Conservation (phyloP, 176 grass and related monocot species). For the sorghum (Sorghum bicolor) region DNA sequence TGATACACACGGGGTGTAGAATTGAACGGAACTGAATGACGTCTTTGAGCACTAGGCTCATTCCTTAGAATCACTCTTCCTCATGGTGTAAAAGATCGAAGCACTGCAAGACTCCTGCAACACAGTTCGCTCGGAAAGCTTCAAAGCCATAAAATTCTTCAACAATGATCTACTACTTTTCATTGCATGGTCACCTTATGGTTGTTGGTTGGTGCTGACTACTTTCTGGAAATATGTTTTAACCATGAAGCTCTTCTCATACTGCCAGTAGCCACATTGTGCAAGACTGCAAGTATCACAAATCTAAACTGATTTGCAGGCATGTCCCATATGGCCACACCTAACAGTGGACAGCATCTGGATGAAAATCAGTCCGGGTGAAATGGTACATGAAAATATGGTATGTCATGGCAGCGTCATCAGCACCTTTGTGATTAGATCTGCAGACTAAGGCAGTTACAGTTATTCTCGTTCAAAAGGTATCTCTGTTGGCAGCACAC, state of each 20-base stretch:
- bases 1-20: background rate
- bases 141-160: background rate
- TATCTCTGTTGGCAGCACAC: background rate
- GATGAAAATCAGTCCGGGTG: background rate
- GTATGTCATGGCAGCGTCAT: background rate
- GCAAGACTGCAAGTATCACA: background rate
- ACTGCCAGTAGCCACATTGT: background rate
- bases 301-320: background rate
- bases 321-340: background rate
- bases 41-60: background rate
- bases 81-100: background rate
- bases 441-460: background rate
- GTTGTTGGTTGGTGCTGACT: background rate
- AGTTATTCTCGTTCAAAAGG: background rate
- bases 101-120: background rate
- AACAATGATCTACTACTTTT: background rate
- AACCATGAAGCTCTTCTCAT: constrained; percentile 1
- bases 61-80: constrained; percentile 4
- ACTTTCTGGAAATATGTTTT: constrained; percentile 12
- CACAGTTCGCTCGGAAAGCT: background rate
- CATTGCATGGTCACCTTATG: background rate
- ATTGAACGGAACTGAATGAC: background rate
- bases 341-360: background rate
- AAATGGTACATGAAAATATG: background rate
- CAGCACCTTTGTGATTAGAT: background rate